Percentiles rank a stretch among this genome's conserved stretches.
phyloP scores from a whole-genome alignment of 768 basidiomycete species.

The Butyriboletus loyo region DNA sequence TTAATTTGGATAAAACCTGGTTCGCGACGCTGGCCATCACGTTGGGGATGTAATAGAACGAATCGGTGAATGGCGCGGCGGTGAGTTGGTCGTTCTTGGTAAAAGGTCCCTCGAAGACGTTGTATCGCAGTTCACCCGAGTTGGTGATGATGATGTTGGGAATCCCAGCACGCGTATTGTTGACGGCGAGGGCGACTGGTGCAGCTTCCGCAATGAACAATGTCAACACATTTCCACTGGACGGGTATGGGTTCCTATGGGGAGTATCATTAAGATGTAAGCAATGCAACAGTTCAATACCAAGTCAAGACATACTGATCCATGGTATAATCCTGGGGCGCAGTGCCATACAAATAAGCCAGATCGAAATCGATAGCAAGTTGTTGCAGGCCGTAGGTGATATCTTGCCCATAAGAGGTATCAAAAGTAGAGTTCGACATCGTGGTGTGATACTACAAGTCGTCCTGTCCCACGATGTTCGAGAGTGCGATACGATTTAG shows the following conservation, averaged over 20 bases:
- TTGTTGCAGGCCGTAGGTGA: constrained; percentile 53
- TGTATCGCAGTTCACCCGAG: constrained; percentile 63
- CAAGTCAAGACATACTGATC: constrained; percentile 41
- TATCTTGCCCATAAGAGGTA: constrained; percentile 48
- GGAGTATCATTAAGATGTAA: neutral
- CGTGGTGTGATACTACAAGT: constrained; percentile 62
- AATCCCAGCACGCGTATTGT: constrained; percentile 58
- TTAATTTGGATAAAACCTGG: constrained; percentile 51
- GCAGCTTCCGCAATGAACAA: constrained; percentile 52
- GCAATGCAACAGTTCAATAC: neutral
- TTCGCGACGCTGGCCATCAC: constrained; percentile 51
- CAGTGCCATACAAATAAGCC: constrained; percentile 58
- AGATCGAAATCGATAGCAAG: constrained; percentile 63
- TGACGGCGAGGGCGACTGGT: constrained; percentile 54
- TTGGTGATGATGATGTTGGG: constrained; percentile 66
- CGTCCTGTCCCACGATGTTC: neutral
- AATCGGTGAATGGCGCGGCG: constrained; percentile 63
- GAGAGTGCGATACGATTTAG: neutral
- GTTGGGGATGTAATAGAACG: constrained; percentile 59
- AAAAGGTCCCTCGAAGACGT: constrained; percentile 67
- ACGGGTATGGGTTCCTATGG: constrained; percentile 58
- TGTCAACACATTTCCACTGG: constrained; percentile 56
- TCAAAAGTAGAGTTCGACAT: constrained; percentile 55
- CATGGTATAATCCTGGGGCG: constrained; percentile 75
- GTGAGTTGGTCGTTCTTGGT: constrained; percentile 81